These are phyloP conservation scores for Phytophthora aleatoria DNA, from an alignment of 352 stramenopile genomes.

Conservation along the genomic window DNA sequence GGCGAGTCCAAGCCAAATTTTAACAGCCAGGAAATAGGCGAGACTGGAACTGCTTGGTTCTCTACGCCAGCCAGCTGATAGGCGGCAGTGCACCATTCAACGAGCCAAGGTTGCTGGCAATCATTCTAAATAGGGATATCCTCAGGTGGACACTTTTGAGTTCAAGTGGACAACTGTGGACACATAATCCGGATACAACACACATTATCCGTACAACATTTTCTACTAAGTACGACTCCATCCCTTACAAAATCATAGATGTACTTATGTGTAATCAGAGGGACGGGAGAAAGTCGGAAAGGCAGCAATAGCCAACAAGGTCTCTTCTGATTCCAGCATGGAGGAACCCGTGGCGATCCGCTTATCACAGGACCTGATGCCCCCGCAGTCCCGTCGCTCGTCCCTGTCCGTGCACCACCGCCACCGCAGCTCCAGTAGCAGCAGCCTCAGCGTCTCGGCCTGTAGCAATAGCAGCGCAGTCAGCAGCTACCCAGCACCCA, in stretches of 20 bases:
- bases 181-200: neutral
- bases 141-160: neutral
- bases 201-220: neutral
- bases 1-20: neutral
- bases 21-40: neutral
- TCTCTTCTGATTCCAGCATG: slow-evolving; percentile 23
- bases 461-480: slow-evolving; percentile 38
- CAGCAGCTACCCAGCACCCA: slow-evolving; percentile 27
- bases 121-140: neutral
- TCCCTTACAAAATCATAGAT: slow-evolving; percentile 5
- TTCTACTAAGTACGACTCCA: slow-evolving; percentile 4
- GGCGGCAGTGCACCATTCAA: neutral
- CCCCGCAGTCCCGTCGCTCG: slow-evolving; percentile 16
- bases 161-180: neutral
- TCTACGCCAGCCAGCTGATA: neutral
- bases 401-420: slow-evolving; percentile 27
- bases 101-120: neutral
- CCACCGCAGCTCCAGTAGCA: slow-evolving; percentile 35
- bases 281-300: slow-evolving; percentile 4
- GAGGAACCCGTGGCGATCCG: slow-evolving; percentile 25
- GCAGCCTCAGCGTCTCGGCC: slow-evolving; percentile 44
- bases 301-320: slow-evolving; percentile 8
- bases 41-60: neutral
- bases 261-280: neutral
- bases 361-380: slow-evolving; percentile 15